phyloP scores from a whole-genome alignment of 768 basidiomycete genomes.

The Auricularia sp. region DNA sequence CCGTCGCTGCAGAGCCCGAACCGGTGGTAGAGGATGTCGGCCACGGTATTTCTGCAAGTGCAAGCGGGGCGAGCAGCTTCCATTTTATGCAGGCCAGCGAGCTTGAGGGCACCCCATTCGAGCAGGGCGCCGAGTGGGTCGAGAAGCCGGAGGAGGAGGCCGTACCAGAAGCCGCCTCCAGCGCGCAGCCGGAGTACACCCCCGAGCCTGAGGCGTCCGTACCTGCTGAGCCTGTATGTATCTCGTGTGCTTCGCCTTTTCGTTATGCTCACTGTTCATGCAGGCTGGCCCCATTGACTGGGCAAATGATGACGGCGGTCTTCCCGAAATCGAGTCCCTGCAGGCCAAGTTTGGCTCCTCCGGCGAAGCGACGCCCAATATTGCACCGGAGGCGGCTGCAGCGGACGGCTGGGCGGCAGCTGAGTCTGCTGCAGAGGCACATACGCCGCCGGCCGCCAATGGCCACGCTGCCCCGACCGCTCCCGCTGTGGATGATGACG shows the following conservation, averaged over 20 bases:
- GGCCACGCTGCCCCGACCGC: background rate
- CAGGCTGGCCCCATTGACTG: slow-evolving; percentile 47
- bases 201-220: slow-evolving; percentile 8
- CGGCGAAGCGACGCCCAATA: slow-evolving; percentile 54
- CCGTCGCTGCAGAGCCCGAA: slow-evolving; percentile 2
- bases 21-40: slow-evolving; percentile 3
- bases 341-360: slow-evolving; percentile 72
- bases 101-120: slow-evolving; percentile 43
- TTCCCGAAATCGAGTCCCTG: slow-evolving; percentile 67
- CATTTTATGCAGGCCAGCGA: slow-evolving; percentile 79
- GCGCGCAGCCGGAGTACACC: slow-evolving; percentile 12
- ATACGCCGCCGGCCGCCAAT: background rate
- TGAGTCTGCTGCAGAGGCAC: background rate
- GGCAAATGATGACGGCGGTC: slow-evolving; percentile 69
- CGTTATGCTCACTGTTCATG: background rate
- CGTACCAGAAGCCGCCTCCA: slow-evolving; percentile 18
- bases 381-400: slow-evolving; percentile 12
- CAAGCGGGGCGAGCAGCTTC: slow-evolving; percentile 42
- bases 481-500: slow-evolving; percentile 43
- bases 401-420: slow-evolving; percentile 22
- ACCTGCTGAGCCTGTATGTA: background rate
- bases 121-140: slow-evolving; percentile 47
- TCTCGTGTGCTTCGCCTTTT: background rate
- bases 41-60: slow-evolving; percentile 3
- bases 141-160: slow-evolving; percentile 35